Evolutionary conservation across 768 basidiomycete species (phyloP), one percentile per base, ranked within the genome.

Genomic region (Mycena pura): DNA sequence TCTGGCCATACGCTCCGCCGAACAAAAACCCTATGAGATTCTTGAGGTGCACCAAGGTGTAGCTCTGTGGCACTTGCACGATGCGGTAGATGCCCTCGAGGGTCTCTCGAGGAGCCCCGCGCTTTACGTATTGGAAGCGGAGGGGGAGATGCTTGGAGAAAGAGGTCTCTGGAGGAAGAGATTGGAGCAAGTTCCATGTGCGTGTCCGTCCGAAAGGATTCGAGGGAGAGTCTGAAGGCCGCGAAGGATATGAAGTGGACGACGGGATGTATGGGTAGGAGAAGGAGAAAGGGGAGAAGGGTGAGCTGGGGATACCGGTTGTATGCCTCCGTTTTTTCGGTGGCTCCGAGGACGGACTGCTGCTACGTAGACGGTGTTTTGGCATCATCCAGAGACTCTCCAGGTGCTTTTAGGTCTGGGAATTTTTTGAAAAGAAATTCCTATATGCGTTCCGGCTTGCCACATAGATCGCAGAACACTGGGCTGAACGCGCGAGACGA

Each of bases 1-100:
- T 13, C 36, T 64, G 59, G 8, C 63, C 67, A 45, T 68, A 57
- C 32, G 63, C 38, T 65, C 66, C 77, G 44, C 77, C 80, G 64
- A 90, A 91, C 6, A 90, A 72, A 68, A 85, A 92, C 7, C 81
- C 74, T 27, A 91, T 78, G 45, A 92, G 80, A 44, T 79, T 81
- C 38, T 84, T 83, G 5, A 92, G 76, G 66, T 89, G 89, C 0
- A 82, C 76, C 64, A 92, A 86, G 0, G 87, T 88, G 69, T 90
- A 91, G 69, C 81, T 89, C 25, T 85, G 75, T 0, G 90, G 90
- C 8, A 90, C 87, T 63, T 90, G 89, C 5, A 85, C 84, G 51
- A 91, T 74, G 34, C 90, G 83, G 67, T 86, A 84, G 3, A 88
- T 79, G 6, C 86, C 84, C 5, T 86, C 84, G 53, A 76, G 72